Conservation (phyloP, 2,329 filamentous ascomycete species). For the Fusarium udum region DNA sequence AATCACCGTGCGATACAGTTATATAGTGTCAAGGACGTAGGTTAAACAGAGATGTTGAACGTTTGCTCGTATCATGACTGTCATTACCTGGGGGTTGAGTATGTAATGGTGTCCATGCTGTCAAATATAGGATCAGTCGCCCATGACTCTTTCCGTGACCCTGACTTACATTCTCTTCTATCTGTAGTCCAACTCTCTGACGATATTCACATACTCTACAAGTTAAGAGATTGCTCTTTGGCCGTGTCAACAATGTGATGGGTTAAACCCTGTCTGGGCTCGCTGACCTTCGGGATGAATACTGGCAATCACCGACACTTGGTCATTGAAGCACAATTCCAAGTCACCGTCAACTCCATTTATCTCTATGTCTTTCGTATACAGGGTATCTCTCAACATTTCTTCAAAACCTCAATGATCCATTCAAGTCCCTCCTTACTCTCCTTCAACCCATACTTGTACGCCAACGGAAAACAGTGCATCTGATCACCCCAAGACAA, state of each 20-base stretch:
- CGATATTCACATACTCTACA: no score
- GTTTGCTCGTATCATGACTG: fast-evolving
- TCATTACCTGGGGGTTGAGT: no score
- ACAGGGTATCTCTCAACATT: background rate
- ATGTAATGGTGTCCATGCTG: no score
- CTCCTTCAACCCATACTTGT: slow-evolving; percentile 58
- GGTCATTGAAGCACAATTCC: fast-evolving
- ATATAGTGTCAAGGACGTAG: no score
- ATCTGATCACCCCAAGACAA: slow-evolving; percentile 68
- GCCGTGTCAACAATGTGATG: fast-evolving
- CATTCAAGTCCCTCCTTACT: slow-evolving; percentile 44
- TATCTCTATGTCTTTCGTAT: background rate
- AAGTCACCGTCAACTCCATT: background rate
- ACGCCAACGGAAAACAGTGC: slow-evolving; percentile 66
- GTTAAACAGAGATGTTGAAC: no score
- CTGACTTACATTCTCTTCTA: no score
- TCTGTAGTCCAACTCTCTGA: no score
- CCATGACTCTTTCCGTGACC: no score
- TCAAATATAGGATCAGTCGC: no score
- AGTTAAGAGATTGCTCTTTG: fast-evolving
- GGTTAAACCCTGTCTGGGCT: fast-evolving
- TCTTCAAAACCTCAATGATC: slow-evolving; percentile 28
- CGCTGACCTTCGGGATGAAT: fast-evolving
- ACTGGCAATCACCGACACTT: no score
- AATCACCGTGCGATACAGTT: no score